A percentile compares a stretch with the other conserved stretches of the same genome.
These are phyloP conservation scores for Pythium volutum DNA, from an alignment of 352 stramenopile species.

Conservation along the genomic window DNA sequence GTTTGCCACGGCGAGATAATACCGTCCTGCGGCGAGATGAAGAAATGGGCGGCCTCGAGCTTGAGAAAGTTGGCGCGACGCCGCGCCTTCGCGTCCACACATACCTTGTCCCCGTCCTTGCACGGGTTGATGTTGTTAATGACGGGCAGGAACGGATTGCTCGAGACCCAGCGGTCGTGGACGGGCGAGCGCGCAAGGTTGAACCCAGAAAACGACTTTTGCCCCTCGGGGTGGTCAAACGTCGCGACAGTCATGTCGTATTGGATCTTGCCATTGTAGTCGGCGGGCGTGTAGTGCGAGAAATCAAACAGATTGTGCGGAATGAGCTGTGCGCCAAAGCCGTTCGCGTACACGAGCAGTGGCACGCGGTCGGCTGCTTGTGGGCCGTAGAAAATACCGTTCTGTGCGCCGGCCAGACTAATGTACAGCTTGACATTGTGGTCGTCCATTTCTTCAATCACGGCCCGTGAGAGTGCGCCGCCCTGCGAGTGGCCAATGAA, in stretches of 20 bases:
- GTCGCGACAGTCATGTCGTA: conserved; percentile 30
- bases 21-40: conserved; percentile 32
- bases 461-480: conserved; percentile 34
- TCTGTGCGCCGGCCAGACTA: conserved; percentile 44
- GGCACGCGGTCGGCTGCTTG: conserved; percentile 33
- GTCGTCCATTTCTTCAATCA: conserved; percentile 57
- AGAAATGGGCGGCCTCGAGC: conserved; percentile 32
- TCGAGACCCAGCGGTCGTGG: conserved; percentile 1
- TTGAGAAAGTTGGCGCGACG: conserved; percentile 34
- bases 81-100: conserved; percentile 13
- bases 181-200: conserved; percentile 39
- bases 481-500: conserved; percentile 53
- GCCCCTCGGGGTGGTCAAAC: conserved; percentile 28
- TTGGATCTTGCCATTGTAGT: conserved; percentile 40
- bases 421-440: conserved; percentile 45
- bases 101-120: background rate
- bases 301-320: conserved; percentile 35
- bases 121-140: conserved; percentile 26
- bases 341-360: conserved; percentile 30
- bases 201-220: conserved; percentile 31
- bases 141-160: conserved; percentile 36
- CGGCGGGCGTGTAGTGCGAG: conserved; percentile 22
- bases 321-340: conserved; percentile 30
- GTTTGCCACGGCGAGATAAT: conserved; percentile 39
- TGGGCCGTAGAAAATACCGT: conserved; percentile 51